Conservation (phyloP, 1,284 basidiomycete species). For the Cutaneotrichosporon dermatis region DNA sequence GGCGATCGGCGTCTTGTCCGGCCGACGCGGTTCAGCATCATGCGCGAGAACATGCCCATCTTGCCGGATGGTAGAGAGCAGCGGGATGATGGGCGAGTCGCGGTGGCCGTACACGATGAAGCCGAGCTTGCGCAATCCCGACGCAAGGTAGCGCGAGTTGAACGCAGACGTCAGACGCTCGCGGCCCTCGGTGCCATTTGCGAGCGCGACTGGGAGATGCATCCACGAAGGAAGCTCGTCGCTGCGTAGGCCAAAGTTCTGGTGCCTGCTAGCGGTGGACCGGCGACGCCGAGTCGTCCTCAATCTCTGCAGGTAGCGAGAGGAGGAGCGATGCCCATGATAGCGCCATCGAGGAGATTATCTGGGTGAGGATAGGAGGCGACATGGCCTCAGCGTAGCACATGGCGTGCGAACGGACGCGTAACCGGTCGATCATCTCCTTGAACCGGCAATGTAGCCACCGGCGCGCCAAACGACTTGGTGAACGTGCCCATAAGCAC, state of each 20-base stretch:
- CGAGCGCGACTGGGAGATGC: conserved; percentile 61
- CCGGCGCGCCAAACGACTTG: conserved; percentile 98
- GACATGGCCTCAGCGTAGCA: conserved; percentile 87
- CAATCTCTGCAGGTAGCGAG: conserved; percentile 35
- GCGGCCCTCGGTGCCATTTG: conserved; percentile 76
- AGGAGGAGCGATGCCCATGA: conserved; percentile 78
- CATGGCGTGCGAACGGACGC: conserved; percentile 76
- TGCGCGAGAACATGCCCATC: conserved; percentile 78
- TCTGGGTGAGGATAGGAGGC: conserved; percentile 85
- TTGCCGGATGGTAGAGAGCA: conserved; percentile 91
- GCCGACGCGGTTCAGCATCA: conserved; percentile 77
- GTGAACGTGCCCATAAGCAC: conserved; percentile 99
- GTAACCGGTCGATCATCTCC: conserved; percentile 72
- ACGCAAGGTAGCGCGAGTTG: conserved; percentile 88
- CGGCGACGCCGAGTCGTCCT: conserved; percentile 49
- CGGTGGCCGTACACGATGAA: conserved; percentile 95
- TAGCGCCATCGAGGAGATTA: conserved; percentile 91
- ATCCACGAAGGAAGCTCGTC: conserved; percentile 65
- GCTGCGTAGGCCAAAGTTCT: conserved; percentile 60
- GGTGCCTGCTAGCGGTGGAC: conserved; percentile 28
- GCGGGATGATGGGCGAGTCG: conserved; percentile 88
- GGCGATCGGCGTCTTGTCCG: conserved; percentile 63
- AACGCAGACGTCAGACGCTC: conserved; percentile 82
- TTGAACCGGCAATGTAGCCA: conserved; percentile 90
- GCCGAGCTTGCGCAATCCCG: conserved; percentile 82